These are phyloP conservation scores for Pulveroboletus ravenelii DNA, from an alignment of 768 basidiomycete species.

Conservation along the genomic window DNA sequence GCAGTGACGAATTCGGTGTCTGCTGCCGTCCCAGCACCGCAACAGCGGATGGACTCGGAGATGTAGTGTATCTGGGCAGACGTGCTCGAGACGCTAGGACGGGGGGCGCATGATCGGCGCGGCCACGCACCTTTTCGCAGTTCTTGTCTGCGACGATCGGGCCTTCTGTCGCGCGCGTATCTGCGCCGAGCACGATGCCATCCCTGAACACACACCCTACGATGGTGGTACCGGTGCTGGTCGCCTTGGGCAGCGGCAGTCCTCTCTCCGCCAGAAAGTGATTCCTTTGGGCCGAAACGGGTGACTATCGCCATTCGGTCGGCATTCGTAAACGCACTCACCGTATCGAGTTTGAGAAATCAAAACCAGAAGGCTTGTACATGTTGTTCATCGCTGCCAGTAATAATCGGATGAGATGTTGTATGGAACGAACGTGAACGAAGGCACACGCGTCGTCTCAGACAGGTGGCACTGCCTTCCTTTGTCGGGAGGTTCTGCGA, in stretches of 20 bases:
- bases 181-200: constrained; percentile 92
- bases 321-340: constrained; percentile 27
- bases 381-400: constrained; percentile 39
- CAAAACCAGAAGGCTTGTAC: constrained; percentile 58
- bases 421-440: background rate
- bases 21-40: constrained; percentile 98
- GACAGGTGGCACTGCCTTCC: constrained; percentile 22
- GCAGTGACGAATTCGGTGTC: constrained; percentile 96
- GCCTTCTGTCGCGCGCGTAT: constrained; percentile 93
- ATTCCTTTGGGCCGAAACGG: constrained; percentile 53
- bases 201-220: constrained; percentile 92
- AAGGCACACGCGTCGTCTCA: constrained; percentile 29
- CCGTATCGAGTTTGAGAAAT: constrained; percentile 76
- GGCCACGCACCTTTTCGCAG: constrained; percentile 84
- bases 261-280: constrained; percentile 68
- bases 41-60: constrained; percentile 92
- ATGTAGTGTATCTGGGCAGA: constrained; percentile 87
- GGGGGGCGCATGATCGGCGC: background rate
- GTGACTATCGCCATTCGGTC: too few species aligned
- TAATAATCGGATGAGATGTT: background rate
- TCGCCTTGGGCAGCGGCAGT: constrained; percentile 72
- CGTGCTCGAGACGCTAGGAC: background rate
- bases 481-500: background rate
- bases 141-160: constrained; percentile 98
- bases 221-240: constrained; percentile 95